These are phyloP conservation scores for Oxytropis ochrocephala DNA, from an alignment of 306 rosid genomes.

Conservation along the genomic window DNA sequence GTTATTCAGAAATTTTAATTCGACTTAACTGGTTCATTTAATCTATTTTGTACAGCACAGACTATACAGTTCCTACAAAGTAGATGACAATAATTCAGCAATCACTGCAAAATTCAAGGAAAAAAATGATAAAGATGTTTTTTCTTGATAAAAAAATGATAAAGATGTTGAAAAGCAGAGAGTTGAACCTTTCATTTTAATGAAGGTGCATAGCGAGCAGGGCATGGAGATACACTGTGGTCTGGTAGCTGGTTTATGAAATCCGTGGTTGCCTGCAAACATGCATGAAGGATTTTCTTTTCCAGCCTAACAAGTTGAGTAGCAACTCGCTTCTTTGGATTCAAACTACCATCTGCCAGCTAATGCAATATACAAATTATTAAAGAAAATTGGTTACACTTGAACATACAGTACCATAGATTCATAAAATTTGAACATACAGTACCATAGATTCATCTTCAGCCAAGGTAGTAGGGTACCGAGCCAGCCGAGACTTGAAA, in stretches of 20 bases:
- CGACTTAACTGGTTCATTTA: constrained; percentile 28
- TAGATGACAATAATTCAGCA: background rate
- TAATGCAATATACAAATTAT: constrained; percentile 27
- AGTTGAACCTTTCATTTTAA: constrained; percentile 56
- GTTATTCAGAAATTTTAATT: background rate
- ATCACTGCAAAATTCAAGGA: background rate
- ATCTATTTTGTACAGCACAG: constrained; percentile 19
- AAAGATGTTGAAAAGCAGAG: background rate
- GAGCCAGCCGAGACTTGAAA: constrained; percentile 67
- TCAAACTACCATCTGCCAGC: constrained; percentile 64
- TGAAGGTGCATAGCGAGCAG: constrained; percentile 76
- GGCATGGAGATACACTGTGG: constrained; percentile 74
- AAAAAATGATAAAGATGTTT: background rate
- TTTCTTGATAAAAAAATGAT: too few species aligned
- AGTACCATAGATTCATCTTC: constrained; percentile 85
- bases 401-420: constrained; percentile 45
- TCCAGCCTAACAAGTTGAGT: constrained; percentile 70
- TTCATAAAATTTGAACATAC: constrained; percentile 11
- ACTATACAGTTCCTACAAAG: constrained; percentile 21
- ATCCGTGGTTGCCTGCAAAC: constrained; percentile 59
- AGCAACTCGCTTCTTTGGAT: constrained; percentile 83
- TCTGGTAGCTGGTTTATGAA: constrained; percentile 73
- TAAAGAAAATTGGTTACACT: constrained; percentile 13
- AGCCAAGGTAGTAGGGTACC: constrained; percentile 82
- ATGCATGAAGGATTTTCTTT: constrained; percentile 87